A percentile compares a stretch with the other conserved stretches of the same genome.
phyloP scores from a whole-genome alignment of 805 yeast genomes.

The Yarrowia sp. region DNA sequence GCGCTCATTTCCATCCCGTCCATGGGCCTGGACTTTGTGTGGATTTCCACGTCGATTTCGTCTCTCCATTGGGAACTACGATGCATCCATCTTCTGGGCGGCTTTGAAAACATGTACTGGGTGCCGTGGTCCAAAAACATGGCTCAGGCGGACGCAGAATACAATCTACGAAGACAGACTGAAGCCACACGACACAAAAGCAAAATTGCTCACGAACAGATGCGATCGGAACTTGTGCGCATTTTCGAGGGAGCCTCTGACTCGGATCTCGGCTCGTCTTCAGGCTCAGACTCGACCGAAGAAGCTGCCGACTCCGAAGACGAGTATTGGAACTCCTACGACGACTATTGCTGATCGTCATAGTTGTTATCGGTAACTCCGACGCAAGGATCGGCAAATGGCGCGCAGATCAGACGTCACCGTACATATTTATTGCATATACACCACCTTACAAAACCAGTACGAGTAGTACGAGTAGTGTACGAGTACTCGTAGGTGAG shows the following conservation, averaged over 20 bases:
- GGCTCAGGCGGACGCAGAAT: conserved; percentile 29
- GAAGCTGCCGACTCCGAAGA: conserved; percentile 8
- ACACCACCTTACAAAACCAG: too few relatives aligned
- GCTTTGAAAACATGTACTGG: conserved; percentile 31
- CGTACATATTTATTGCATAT: conserved; percentile 4
- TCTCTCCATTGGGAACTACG: conserved; percentile 28
- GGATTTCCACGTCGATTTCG: conserved; percentile 31
- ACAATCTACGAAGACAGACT: not conserved
- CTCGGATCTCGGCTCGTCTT: not conserved
- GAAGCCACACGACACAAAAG: conserved; percentile 4
- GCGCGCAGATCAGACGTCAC: too few relatives aligned
- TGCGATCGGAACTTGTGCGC: not conserved
- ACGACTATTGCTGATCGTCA: not conserved
- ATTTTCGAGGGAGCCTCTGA: conserved; percentile 4
- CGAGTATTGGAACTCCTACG: conserved; percentile 22
- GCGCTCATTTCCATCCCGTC: conserved; percentile 24
- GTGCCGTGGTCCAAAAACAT: conserved; percentile 29
- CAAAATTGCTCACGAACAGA: not conserved
- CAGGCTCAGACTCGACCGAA: not conserved
- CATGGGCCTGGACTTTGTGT: conserved; percentile 29
- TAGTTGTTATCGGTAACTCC: not conserved
- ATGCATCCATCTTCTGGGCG: conserved; percentile 29
- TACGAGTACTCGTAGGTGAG: too few relatives aligned
- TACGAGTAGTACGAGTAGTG: too few relatives aligned
- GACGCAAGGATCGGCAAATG: conserved; percentile 1